Conservation (phyloP, 192 early-diverging fungal genomes). For the Jimgerdemannia lactiflua region DNA sequence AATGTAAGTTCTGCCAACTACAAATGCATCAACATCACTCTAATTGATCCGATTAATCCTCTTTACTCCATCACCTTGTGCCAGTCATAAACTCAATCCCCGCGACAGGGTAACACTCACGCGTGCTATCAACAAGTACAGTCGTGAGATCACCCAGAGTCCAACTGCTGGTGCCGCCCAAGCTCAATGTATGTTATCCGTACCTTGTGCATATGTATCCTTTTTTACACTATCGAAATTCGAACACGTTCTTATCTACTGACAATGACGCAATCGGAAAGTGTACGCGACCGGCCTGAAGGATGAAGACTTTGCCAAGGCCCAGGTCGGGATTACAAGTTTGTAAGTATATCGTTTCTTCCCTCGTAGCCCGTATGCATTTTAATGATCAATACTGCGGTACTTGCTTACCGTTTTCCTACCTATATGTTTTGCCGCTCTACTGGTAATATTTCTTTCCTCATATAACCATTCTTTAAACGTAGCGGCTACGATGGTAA, state of each 20-base stretch:
- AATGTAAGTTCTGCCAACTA: too few species aligned
- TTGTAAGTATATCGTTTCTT: conserved; percentile 61
- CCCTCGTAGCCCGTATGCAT: neutral
- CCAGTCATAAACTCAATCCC: conserved; percentile 26
- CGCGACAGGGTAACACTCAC: conserved; percentile 21
- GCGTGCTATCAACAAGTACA: conserved; percentile 64
- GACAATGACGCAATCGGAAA: conserved; percentile 12
- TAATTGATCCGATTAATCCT: too few species aligned
- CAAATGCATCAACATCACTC: too few species aligned
- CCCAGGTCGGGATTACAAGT: conserved; percentile 94
- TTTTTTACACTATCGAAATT: neutral
- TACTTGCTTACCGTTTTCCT: neutral
- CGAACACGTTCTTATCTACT: too few species aligned
- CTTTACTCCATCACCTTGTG: too few species aligned
- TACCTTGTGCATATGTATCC: neutral
- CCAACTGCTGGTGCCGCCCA: conserved; percentile 82
- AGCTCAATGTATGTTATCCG: conserved; percentile 69
- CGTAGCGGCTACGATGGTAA: conserved; percentile 95
- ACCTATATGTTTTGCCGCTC: conserved; percentile 3
- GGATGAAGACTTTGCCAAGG: conserved; percentile 74
- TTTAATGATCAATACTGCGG: neutral
- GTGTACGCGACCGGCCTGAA: conserved; percentile 92
- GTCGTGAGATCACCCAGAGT: conserved; percentile 74
- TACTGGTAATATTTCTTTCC: neutral
- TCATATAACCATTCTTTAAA: neutral